These are phyloP conservation scores for Galeopsis tetrahit DNA, from an alignment of 257 asterid species.

Conservation along the genomic window DNA sequence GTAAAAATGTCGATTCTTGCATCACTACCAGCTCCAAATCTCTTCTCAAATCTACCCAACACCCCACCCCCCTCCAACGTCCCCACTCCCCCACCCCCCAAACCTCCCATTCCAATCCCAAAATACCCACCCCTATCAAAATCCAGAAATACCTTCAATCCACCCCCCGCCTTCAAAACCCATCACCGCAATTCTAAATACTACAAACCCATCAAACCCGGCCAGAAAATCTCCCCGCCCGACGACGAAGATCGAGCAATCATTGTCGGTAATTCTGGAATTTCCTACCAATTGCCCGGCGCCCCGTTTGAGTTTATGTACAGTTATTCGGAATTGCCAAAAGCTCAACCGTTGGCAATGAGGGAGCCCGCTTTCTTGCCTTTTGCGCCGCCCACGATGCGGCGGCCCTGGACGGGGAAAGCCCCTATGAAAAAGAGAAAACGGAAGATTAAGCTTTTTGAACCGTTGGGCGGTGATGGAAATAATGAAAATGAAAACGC, in stretches of 20 bases:
- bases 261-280: slow-evolving; percentile 70
- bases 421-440: slow-evolving; percentile 88
- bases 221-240: slow-evolving; percentile 57
- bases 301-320: slow-evolving; percentile 95
- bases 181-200: slow-evolving; percentile 68
- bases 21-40: slow-evolving; percentile 57
- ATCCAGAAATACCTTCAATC: slow-evolving; percentile 30
- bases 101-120: slow-evolving; percentile 53
- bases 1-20: slow-evolving; percentile 67
- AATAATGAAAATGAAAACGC: slow-evolving; percentile 29
- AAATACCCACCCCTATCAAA: slow-evolving; percentile 45
- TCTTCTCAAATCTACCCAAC: slow-evolving; percentile 62
- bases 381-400: slow-evolving; percentile 92
- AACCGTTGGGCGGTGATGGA: slow-evolving; percentile 55
- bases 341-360: slow-evolving; percentile 77
- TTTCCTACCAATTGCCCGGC: slow-evolving; percentile 80
- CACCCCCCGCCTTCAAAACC: slow-evolving; percentile 62
- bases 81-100: slow-evolving; percentile 37
- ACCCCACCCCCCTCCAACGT: slow-evolving; percentile 49
- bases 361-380: slow-evolving; percentile 95
- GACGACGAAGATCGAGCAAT: slow-evolving; percentile 60
- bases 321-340: slow-evolving; percentile 89
- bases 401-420: slow-evolving; percentile 98
- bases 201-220: slow-evolving; percentile 83
- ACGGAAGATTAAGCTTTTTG: slow-evolving; percentile 72